phyloP scores from a whole-genome alignment of 331 rosid species.

The Saraca asoca region DNA sequence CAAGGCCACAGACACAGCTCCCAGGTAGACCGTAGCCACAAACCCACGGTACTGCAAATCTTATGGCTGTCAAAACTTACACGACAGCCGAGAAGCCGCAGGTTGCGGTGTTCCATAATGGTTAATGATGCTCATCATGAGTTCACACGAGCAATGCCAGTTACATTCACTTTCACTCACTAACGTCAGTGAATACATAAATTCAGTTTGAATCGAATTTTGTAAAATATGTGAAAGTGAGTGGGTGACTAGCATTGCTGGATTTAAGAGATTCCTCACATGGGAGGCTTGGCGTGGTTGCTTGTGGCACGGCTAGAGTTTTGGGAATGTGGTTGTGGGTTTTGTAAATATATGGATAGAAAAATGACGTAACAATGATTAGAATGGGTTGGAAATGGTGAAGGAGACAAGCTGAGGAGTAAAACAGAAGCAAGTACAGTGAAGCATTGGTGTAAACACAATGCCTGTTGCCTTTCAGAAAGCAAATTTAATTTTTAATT shows the following conservation, averaged over 20 bases:
- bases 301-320: background rate
- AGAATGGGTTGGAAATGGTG: background rate
- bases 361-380: conserved; percentile 22
- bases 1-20: conserved; percentile 37
- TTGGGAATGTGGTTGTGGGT: conserved; percentile 14
- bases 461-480: conserved; percentile 4
- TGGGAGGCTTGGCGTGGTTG: conserved; percentile 20
- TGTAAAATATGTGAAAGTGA: too few species aligned
- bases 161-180: background rate
- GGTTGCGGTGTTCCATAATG: conserved; percentile 12
- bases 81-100: background rate
- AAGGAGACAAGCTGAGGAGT: background rate
- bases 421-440: conserved; percentile 14
- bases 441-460: background rate
- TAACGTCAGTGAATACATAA: too few species aligned
- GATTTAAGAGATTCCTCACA: background rate
- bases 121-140: background rate
- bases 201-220: too few species aligned
- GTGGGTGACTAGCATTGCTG: background rate
- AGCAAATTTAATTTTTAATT: conserved; percentile 1
- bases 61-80: conserved; percentile 6
- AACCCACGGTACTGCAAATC: background rate
- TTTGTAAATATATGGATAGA: conserved; percentile 3
- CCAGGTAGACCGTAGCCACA: conserved; percentile 23
- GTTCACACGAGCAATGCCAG: background rate